Evolutionary conservation across 1,139 yeast genomes (phyloP).

Genomic region (Suhomyces ambrosiae): DNA sequence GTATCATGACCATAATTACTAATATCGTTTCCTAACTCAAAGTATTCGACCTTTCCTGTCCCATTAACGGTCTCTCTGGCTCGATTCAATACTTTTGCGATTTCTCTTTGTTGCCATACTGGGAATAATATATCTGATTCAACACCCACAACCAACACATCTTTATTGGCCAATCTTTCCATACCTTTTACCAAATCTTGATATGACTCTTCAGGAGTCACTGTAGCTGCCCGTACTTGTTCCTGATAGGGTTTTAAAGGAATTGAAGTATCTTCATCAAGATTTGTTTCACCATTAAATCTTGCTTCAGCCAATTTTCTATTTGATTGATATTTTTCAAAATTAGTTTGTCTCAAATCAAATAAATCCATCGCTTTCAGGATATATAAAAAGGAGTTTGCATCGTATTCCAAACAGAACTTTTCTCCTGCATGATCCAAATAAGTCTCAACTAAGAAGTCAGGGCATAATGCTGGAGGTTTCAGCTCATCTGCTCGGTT

Average conservation of each 20-base stretch:
- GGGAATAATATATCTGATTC: constrained; percentile 92
- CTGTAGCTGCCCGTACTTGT: constrained; percentile 36
- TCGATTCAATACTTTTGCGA: constrained; percentile 59
- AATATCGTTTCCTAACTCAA: constrained; percentile 73
- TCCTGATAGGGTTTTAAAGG: constrained; percentile 63
- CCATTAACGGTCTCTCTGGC: constrained; percentile 33
- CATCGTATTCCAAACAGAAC: constrained; percentile 87
- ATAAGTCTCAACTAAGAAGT: constrained; percentile 87
- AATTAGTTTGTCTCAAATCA: constrained; percentile 64
- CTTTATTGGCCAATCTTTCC: constrained; percentile 60
- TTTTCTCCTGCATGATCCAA: constrained; percentile 94
- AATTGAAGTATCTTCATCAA: constrained; percentile 31
- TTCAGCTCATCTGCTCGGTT: constrained; percentile 79
- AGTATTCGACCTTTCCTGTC: constrained; percentile 49
- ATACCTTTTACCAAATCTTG: constrained; percentile 69
- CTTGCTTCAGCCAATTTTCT: constrained; percentile 39
- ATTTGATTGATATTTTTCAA: constrained; percentile 44
- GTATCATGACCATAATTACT: constrained; percentile 92
- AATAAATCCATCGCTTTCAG: constrained; percentile 95
- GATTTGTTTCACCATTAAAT: constrained; percentile 18
- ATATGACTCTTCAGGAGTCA: constrained; percentile 54
- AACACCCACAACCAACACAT: constrained; percentile 81
- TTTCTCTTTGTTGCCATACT: constrained; percentile 90
- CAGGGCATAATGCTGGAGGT: constrained; percentile 90
- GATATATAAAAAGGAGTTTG: constrained; percentile 82